Evolutionary conservation across 1,284 basidiomycete species (phyloP).

Genomic region (Cryptococcus jaspeensis): DNA sequence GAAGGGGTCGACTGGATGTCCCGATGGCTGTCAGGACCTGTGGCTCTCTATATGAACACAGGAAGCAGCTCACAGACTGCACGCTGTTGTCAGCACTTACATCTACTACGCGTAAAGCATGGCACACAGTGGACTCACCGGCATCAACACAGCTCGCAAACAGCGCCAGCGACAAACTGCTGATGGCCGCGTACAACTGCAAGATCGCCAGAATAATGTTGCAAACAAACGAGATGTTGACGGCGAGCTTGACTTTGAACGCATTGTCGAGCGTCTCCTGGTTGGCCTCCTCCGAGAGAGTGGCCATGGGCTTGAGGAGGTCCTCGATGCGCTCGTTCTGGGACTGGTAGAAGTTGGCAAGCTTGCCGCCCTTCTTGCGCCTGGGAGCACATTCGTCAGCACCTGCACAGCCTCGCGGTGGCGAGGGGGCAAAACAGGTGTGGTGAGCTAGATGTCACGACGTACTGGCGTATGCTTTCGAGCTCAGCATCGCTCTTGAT

Average conservation of each 20-base stretch:
- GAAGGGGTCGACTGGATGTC: constrained; percentile 66
- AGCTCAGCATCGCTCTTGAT: constrained; percentile 50
- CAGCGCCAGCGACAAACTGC: constrained; percentile 78
- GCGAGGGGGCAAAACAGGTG: background rate
- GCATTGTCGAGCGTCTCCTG: constrained; percentile 37
- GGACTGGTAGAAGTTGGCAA: constrained; percentile 64
- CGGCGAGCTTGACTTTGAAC: constrained; percentile 77
- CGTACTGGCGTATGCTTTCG: constrained; percentile 42
- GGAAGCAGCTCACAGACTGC: constrained; percentile 26
- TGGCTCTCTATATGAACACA: no score
- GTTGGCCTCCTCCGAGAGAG: constrained; percentile 35
- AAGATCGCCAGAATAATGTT: constrained; percentile 65
- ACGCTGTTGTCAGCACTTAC: background rate
- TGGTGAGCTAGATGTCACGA: constrained; percentile 2
- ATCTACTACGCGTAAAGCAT: background rate
- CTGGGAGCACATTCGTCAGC: background rate
- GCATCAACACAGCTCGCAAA: constrained; percentile 88
- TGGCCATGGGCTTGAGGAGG: constrained; percentile 74
- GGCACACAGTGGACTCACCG: constrained; percentile 50
- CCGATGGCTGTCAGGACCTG: background rate
- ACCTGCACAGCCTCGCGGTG: background rate
- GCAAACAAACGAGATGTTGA: constrained; percentile 74
- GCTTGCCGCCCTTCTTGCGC: constrained; percentile 34
- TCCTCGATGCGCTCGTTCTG: constrained; percentile 86
- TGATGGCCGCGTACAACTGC: constrained; percentile 72